These are phyloP conservation scores for Papiliotrema fonsecae DNA, from an alignment of 1,284 basidiomycete species.

Conservation along the genomic window DNA sequence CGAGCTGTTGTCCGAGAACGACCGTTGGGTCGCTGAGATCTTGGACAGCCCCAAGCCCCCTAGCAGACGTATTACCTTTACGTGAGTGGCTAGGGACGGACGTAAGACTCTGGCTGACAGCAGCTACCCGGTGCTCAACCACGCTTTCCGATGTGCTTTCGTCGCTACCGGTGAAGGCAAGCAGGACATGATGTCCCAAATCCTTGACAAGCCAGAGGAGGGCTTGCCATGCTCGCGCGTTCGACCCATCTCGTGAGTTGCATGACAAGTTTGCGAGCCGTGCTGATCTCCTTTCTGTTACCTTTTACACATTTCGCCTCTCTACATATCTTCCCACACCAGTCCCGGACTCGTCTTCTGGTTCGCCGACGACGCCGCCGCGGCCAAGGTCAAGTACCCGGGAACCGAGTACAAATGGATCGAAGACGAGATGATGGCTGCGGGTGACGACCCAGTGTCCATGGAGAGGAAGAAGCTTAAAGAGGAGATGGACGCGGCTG, in stretches of 20 bases:
- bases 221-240: conserved; percentile 81
- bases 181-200: conserved; percentile 65
- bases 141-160: conserved; percentile 80
- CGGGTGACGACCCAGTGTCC: conserved; percentile 26
- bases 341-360: conserved; percentile 79
- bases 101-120: neutral
- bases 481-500: conserved; percentile 39
- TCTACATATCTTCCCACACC: neutral
- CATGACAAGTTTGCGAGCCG: neutral
- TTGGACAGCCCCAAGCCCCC: conserved; percentile 93
- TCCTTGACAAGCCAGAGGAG: conserved; percentile 75
- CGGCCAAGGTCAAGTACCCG: conserved; percentile 53
- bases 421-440: conserved; percentile 18
- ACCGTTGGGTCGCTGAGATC: conserved; percentile 91
- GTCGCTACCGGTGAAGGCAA: conserved; percentile 82
- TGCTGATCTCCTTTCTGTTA: neutral
- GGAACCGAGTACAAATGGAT: conserved; percentile 45
- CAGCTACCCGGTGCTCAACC: conserved; percentile 80
- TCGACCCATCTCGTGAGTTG: conserved; percentile 56
- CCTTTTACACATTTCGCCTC: neutral
- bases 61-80: conserved; percentile 71
- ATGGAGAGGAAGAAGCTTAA: conserved; percentile 33
- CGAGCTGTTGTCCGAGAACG: conserved; percentile 72
- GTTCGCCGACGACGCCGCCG: conserved; percentile 82
- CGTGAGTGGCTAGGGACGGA: conserved; percentile 22